Evolutionary conservation across 352 stramenopile genomes (phyloP), one percentile per base, ranked within the genome.

Genomic region (Globisporangium rhizosaccharum): DNA sequence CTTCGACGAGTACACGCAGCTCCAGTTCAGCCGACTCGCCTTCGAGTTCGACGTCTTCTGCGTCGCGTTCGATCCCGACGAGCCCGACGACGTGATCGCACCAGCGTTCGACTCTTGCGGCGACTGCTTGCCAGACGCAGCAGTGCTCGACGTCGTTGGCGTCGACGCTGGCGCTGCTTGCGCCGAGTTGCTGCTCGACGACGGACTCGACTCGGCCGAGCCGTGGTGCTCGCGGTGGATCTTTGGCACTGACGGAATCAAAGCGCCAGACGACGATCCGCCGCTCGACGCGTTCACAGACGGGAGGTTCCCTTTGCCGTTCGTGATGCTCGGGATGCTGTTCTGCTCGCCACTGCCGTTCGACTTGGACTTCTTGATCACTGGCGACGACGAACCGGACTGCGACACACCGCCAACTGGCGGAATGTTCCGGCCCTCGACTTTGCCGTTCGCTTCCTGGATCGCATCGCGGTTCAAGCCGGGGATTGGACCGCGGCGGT

Each of bases 11-110:
- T 94, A 94, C 50, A 87, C 79, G 42, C 81, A 88, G 59, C 82
- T 90, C 85, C 85, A 94, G 66, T 94, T 92, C 0, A 91, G 75
- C 54, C 87, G 86, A 56, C 82, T 91, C 17, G 80, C 80, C 66
- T 94, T 94, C 18, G 72, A 86, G 65, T 80, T 88, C 20, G 77
- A 86, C 47, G 72, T 88, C 68, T 91, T 91, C 58, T 87, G 79
- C 28, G 75, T 84, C 5, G 72, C 68, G 59, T 80, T 87, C 45
- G 78, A 83, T 0, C 56, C 62, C 6, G 60, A 65, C 49, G 53
- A 63, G 28, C 73, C 73, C 17, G 71, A 74, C 7, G 66, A 53
- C 17, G 67, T 63, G 17, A 72, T 70, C 41, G 75, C 45, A 30
- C 62, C 66, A 1, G 61, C 5, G 61, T 52, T 55, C 51, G 66